Evolutionary conservation across 441 rosid genomes (phyloP), one percentile per base, ranked within the genome.

Genomic region (Daphne laureola): DNA sequence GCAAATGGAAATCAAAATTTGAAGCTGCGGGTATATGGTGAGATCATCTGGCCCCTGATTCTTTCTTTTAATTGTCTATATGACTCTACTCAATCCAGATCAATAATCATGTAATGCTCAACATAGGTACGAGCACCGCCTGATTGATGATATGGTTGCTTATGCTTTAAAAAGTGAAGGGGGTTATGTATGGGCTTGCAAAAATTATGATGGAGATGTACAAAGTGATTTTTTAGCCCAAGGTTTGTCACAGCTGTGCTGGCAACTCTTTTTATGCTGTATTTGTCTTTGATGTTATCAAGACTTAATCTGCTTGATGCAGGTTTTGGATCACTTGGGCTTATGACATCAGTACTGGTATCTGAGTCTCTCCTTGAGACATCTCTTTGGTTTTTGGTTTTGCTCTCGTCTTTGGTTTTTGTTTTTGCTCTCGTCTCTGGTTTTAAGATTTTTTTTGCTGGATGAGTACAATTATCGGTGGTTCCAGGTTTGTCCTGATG

Each of bases 131-230:
- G 95, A 90, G 68, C 98, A 90, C 62, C 96, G 92, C 55, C 80
- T 91, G 44, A 91, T 91, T 36, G 98, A 91, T 73, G 98, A 91
- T 73, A 85, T 87, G 95, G 98, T 91, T 59, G 98, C 98, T 46
- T 91, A 91, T 69, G 92, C 98, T 36, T 67, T 87, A 53, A 91
- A 91, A 68, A 91, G 90, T 27, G 95, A 87, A 36, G 90, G 98
- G 42, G 95, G 90, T 54, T 91, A 83, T 57, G 96, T 87, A 26
- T 91, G 95, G 98, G 98, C 98, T n/a, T 87, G 98, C 79, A 90
- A 90, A 71, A 90, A 87, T 67, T 90, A 90, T 64, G 98, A 90
- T 70, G 98, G 98, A 40, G 98, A 90, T 74, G 96, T 90, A 51
- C 96, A 90, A 75, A 90, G 96, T 73, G 98, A 90, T 73, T 87